Evolutionary conservation across 2,329 filamentous ascomycete genomes (phyloP), one percentile per base, ranked within the genome.

Genomic region (Simplicillium aogashimaense): DNA sequence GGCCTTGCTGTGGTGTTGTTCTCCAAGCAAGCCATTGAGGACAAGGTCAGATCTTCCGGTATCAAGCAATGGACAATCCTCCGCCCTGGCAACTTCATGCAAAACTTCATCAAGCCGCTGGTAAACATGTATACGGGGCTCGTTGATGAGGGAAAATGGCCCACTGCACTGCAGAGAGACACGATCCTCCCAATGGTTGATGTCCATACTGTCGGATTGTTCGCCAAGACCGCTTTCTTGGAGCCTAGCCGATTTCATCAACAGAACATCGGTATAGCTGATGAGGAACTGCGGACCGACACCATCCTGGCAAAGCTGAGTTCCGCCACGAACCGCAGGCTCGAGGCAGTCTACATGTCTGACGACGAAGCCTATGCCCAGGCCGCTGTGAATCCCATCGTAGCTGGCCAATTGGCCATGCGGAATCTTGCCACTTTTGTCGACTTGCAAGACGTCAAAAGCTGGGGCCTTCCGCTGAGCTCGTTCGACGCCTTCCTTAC

Each of bases 51-150:
- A 14, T 40, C 47, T 9, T 50, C 54, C 1, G 60, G 60, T 3
- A 65, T 70, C 43, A 45, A 60, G 12, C 45, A 51, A 7, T 74
- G 65, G 63, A 73, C 70, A 0, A 60, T 75, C 16, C 49, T 76
- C 2, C 66, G 69, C 2, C 69, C 69, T 0, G 67, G 64, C 2
- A 64, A 59, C 47, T 75, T 76, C 56, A 70, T 72, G 64, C 58
- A 61, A 15, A 76, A 76, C 47, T 67, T 66, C 44, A 36, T 73
- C 4, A 42, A 53, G 4, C 69, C 69, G 3, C 53, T 64, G 11
- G 60, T 63, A 2, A 57, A 64, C 53, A 36, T 39, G 32, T 69
- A 65, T 43, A 56, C 60, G 0, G 62, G 59, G 0, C 52, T 72
- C 7, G 49, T 54, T 2, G 55, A 59, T 5, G 53, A 54, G 3